Percentiles rank a stretch among this genome's conserved stretches.
These are phyloP conservation scores for Macaranga tanarius DNA, from an alignment of 441 rosid genomes.

Conservation along the genomic window DNA sequence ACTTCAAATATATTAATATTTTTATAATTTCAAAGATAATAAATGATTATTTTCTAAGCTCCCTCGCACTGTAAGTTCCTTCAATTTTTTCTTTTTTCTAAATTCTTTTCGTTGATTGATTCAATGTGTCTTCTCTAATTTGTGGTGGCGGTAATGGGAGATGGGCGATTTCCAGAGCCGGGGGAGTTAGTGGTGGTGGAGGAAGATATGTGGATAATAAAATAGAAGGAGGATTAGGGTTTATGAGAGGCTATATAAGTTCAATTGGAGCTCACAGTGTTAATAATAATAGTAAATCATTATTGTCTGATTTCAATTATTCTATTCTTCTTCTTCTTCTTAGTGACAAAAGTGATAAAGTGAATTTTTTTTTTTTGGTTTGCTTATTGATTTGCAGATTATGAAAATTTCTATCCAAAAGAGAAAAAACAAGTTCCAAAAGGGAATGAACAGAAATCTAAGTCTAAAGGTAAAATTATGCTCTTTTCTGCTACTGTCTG, in stretches of 20 bases:
- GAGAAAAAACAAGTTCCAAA: constrained; percentile 54
- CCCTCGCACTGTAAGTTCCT: constrained; percentile 52
- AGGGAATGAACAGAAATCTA: constrained; percentile 46
- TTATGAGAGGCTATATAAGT: constrained; percentile 52
- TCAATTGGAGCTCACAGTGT: constrained; percentile 47
- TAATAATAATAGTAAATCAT: constrained; percentile 32
- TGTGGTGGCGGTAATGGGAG: constrained; percentile 34
- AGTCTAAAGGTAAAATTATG: constrained; percentile 46
- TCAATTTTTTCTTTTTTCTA: too few species aligned
- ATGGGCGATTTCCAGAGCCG: constrained; percentile 27
- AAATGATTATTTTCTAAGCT: constrained; percentile 71
- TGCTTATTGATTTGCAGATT: constrained; percentile 36
- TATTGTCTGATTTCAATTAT: constrained; percentile 42
- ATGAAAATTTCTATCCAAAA: constrained; percentile 58
- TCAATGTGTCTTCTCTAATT: too few species aligned
- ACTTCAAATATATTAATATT: too few species aligned
- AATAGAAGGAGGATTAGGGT: constrained; percentile 47
- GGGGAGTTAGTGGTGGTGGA: neutral
- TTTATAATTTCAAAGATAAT: constrained; percentile 30
- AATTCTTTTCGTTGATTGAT: too few species aligned
- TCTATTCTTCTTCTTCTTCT: constrained; percentile 35
- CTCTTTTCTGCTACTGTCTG: constrained; percentile 45
- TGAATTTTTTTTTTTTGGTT: too few species aligned
- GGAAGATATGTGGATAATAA: constrained; percentile 31
- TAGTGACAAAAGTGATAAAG: too few species aligned